These are phyloP conservation scores for Cercospora janseana DNA, from an alignment of 2,329 filamentous ascomycete genomes.

Conservation along the genomic window DNA sequence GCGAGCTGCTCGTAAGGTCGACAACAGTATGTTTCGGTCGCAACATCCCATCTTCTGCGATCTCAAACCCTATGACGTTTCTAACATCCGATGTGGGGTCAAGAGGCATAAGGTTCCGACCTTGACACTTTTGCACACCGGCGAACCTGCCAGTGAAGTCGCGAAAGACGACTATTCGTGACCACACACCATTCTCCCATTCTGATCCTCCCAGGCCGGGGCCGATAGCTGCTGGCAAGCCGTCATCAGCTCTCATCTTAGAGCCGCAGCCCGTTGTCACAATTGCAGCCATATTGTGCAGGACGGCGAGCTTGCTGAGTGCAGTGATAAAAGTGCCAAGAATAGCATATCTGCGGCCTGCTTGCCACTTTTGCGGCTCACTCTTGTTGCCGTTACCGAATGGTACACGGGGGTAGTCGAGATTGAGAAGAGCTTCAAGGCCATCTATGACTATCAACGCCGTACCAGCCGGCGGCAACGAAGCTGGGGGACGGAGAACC, in stretches of 20 bases:
- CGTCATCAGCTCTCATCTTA: conserved; percentile 61
- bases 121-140: conserved; percentile 47
- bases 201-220: conserved; percentile 71
- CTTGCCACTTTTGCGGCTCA: conserved; percentile 50
- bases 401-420: conserved; percentile 64
- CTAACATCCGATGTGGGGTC: conserved; percentile 43
- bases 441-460: conserved; percentile 75
- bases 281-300: conserved; percentile 69
- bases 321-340: conserved; percentile 62
- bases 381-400: conserved; percentile 40
- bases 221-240: conserved; percentile 63
- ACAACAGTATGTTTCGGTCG: conserved; percentile 30
- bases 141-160: conserved; percentile 58
- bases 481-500: conserved; percentile 63
- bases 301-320: conserved; percentile 69
- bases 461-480: conserved; percentile 62
- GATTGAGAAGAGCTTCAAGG: conserved; percentile 71
- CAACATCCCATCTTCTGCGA: conserved; percentile 46
- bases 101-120: conserved; percentile 36
- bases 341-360: conserved; percentile 56
- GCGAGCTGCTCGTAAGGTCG: conserved; percentile 21
- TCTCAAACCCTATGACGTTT: conserved; percentile 51
- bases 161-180: conserved; percentile 72
- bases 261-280: conserved; percentile 78
- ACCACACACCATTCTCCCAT: conserved; percentile 77